Base-by-base conservation (phyloP, 1,284 basidiomycete genomes). In the Uromyces viciae-fabae region DNA sequence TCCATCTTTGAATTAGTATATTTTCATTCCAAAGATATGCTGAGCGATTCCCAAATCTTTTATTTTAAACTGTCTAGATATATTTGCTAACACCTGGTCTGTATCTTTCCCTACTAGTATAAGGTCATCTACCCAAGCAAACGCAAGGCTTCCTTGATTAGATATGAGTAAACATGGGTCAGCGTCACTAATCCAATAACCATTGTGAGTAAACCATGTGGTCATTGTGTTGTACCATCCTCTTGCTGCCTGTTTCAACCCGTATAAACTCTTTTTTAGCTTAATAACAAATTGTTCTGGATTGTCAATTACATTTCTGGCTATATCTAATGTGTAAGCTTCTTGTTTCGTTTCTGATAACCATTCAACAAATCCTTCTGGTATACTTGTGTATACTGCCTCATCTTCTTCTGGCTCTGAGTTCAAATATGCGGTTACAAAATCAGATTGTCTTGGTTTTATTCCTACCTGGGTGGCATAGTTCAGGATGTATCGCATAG, bases 101-200 rank as follows among this genome's bases (percentile, higher is more conserved):
- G 31, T 66, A 22, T 66, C 36, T 8, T 66, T 33, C 22, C 62
- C 62, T 66, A 66, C 62, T 31, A 66, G 22, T 7, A 66, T 66
- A 28, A 66, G 62, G 22, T 66, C 62, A 66, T 66, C 62, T 66
- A 66, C 62, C 62, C 62, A 66, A 11, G 49, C 49, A n/a, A 52
- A 52, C n/a, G 49, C 49, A 15, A 52, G 49, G n/a, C n/a, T n/a
- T 52, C 49, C 49, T n/a, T 52, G 15, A 52, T 14, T 15, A n/a
- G 14, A n/a, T 14, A 52, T 52, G n/a, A 52, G n/a, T n/a, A 52
- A n/a, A 52, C 49, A 52, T 14, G 49, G 49, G 49, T 52, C 49
- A 15, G 49, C 49, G n/a, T 52, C 49, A 52, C 49, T 52, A 52
- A 52, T n/a, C n/a, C n/a, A n/a, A n/a, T n/a, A n/a, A n/a, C n/a